Evolutionary conservation across 139 green algal genomes (phyloP).

Genomic region (Trebouxia sp.): DNA sequence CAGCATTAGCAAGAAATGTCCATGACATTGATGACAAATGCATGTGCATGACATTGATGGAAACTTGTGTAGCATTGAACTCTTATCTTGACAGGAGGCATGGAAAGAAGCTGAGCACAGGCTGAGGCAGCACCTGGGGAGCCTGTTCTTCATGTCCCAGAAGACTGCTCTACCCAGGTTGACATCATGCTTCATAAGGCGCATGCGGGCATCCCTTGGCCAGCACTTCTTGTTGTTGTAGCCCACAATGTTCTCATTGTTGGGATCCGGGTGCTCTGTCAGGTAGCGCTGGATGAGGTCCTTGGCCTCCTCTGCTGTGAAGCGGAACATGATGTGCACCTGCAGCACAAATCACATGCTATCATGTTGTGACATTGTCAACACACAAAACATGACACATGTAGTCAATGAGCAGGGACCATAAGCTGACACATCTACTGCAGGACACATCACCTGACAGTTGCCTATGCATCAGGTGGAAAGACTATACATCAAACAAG

Average conservation of each 20-base stretch:
- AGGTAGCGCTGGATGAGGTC: constrained; percentile 97
- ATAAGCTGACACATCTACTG: too few relatives aligned
- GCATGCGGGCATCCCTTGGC: constrained; percentile 98
- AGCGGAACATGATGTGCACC: constrained; percentile 85
- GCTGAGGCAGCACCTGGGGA: constrained; percentile 45
- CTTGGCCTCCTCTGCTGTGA: constrained; percentile 92
- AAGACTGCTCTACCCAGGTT: constrained; percentile 97
- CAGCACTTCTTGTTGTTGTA: constrained; percentile 99
- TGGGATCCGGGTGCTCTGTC: constrained; percentile 99
- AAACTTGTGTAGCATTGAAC: too few relatives aligned
- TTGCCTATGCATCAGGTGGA: too few relatives aligned
- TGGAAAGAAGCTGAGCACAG: too few relatives aligned
- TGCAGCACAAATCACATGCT: constrained; percentile 20
- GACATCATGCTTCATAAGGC: constrained; percentile 99
- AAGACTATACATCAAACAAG: too few relatives aligned
- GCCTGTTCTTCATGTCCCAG: constrained; percentile 95
- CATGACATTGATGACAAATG: too few relatives aligned
- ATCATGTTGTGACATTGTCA: background rate
- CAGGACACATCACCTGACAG: too few relatives aligned
- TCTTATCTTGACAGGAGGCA: too few relatives aligned
- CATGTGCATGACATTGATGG: too few relatives aligned
- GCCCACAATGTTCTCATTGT: constrained; percentile 99
- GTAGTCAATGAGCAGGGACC: too few relatives aligned
- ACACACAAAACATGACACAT: too few relatives aligned
- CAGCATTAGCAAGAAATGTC: too few relatives aligned